Percentiles rank a stretch among this genome's conserved stretches.
phyloP scores from a whole-genome alignment of 129 eudicot genomes.

The Cynara cardunculus region DNA sequence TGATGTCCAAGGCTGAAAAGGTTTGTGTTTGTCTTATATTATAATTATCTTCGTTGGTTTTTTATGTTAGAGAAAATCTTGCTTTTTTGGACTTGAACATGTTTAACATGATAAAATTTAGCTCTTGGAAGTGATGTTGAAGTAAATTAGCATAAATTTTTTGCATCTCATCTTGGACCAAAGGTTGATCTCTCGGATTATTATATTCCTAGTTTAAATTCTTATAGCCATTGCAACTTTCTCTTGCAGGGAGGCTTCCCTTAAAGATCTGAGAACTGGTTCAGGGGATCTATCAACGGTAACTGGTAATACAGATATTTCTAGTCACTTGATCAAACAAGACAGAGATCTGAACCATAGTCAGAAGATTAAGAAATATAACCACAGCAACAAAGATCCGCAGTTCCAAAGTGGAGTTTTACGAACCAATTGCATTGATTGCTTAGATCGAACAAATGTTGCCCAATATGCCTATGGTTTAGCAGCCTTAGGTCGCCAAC shows the following conservation, averaged over 20 bases:
- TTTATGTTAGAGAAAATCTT: neutral
- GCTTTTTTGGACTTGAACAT: neutral
- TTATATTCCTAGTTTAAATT: neutral
- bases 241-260: slow-evolving; percentile 75
- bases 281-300: slow-evolving; percentile 63
- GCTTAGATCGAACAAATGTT: slow-evolving; percentile 94
- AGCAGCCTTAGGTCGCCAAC: slow-evolving; percentile 90
- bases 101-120: neutral
- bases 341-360: slow-evolving; percentile 41
- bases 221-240: slow-evolving; percentile 10
- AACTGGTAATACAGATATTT: slow-evolving; percentile 41
- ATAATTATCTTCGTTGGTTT: neutral
- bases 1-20: neutral
- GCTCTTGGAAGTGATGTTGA: neutral
- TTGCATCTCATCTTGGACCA: neutral
- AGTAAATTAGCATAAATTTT: neutral
- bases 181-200: neutral
- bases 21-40: neutral
- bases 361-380: slow-evolving; percentile 34
- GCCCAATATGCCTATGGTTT: slow-evolving; percentile 98
- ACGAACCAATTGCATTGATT: slow-evolving; percentile 94
- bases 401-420: slow-evolving; percentile 83
- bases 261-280: slow-evolving; percentile 66
- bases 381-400: slow-evolving; percentile 44
- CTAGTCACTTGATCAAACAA: slow-evolving; percentile 37